Percentiles rank a stretch among this genome's conserved stretches.
Conservation (phyloP, 2,329 filamentous ascomycete species). For the Lasiodiplodia sp. region DNA sequence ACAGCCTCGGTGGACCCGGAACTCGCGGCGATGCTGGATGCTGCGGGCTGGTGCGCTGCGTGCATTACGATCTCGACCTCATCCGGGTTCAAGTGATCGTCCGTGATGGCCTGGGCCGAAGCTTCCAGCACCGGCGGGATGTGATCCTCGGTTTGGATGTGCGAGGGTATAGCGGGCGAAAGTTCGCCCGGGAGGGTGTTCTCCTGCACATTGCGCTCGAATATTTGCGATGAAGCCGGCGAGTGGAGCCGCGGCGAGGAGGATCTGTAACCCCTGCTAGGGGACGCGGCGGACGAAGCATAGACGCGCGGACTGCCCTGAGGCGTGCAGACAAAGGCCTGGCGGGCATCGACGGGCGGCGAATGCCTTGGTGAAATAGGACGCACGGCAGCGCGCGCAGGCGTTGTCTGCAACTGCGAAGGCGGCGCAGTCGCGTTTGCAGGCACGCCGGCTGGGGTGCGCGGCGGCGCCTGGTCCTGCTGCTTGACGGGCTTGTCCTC, state of each 20-base stretch:
- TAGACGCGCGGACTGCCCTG: constrained; percentile 47
- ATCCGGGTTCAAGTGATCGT: constrained; percentile 82
- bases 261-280: constrained; percentile 68
- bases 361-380: constrained; percentile 36
- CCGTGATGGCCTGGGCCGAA: constrained; percentile 89
- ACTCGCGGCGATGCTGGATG: constrained; percentile 50
- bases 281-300: constrained; percentile 60
- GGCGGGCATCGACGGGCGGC: constrained; percentile 38
- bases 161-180: constrained; percentile 87
- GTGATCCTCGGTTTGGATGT: constrained; percentile 92
- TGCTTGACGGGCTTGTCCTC: constrained; percentile 14
- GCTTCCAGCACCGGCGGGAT: constrained; percentile 92
- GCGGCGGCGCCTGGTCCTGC: constrained; percentile 2
- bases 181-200: constrained; percentile 67
- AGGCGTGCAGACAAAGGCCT: constrained; percentile 39
- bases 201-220: constrained; percentile 94
- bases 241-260: constrained; percentile 79
- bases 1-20: constrained; percentile 38
- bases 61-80: constrained; percentile 93
- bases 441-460: constrained; percentile 19
- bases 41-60: constrained; percentile 79
- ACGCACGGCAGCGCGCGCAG: constrained; percentile 6
- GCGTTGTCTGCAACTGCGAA: constrained; percentile 13
- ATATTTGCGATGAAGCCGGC: constrained; percentile 79
- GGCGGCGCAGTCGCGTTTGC: constrained; percentile 17